These are phyloP conservation scores for Hsuehochloa calcarea DNA, from an alignment of 176 grass and related monocot genomes.

Conservation along the genomic window DNA sequence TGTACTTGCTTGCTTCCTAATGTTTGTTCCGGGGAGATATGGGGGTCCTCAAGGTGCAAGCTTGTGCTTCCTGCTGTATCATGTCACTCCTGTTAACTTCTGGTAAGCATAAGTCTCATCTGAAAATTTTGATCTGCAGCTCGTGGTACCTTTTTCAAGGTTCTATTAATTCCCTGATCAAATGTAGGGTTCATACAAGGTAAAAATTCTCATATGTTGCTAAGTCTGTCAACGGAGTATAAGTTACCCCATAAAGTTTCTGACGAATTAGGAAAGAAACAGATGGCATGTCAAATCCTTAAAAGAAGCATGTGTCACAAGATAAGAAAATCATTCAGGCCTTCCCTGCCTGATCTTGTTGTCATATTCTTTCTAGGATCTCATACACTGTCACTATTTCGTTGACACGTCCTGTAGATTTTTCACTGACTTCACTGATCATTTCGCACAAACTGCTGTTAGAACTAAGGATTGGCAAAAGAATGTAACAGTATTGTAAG, in stretches of 20 bases:
- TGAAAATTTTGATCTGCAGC: not conserved
- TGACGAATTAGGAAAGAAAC: not conserved
- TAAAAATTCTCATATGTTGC: not conserved
- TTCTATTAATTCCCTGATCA: not conserved
- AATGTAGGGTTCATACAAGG: not conserved
- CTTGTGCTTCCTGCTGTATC: constrained; percentile 3
- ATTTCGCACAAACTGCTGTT: too few relatives aligned
- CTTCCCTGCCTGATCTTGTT: not conserved
- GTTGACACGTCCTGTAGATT: not conserved
- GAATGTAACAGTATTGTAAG: not conserved
- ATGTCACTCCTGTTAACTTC: not conserved
- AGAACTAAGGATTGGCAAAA: too few relatives aligned
- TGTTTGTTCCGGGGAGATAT: not conserved
- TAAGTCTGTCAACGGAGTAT: not conserved
- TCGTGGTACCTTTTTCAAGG: not conserved
- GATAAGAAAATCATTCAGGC: not conserved
- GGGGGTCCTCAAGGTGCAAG: not conserved
- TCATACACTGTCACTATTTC: not conserved
- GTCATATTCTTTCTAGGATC: not conserved
- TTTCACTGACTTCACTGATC: too few relatives aligned
- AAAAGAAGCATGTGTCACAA: not conserved
- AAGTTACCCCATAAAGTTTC: not conserved
- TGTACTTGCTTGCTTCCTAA: not conserved
- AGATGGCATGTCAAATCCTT: not conserved
- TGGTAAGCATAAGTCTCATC: not conserved